Percentiles rank a stretch among this genome's conserved stretches.
These are phyloP conservation scores for Cladosporium sp. DNA, from an alignment of 2,329 filamentous ascomycete species.

Conservation along the genomic window DNA sequence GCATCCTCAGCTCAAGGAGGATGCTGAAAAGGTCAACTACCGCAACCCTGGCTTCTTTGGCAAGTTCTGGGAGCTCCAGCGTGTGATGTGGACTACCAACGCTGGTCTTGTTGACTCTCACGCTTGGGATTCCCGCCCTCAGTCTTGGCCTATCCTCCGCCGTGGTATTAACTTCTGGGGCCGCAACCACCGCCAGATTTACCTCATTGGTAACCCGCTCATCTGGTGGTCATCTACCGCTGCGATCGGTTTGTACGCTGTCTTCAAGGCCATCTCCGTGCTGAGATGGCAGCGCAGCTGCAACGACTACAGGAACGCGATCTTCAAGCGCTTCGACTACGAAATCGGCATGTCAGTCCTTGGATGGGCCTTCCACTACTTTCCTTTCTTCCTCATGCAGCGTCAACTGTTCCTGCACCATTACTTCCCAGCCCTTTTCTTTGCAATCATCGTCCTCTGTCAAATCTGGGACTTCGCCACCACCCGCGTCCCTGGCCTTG, in stretches of 20 bases:
- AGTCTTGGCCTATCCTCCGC: conserved; percentile 83
- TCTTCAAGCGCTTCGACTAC: conserved; percentile 96
- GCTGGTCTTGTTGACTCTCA: conserved; percentile 94
- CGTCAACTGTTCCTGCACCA: conserved; percentile 97
- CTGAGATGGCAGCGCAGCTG: conserved; percentile 92
- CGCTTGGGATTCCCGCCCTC: conserved; percentile 93
- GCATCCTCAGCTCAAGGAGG: conserved; percentile 67
- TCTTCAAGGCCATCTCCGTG: conserved; percentile 82
- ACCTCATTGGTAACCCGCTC: conserved; percentile 88
- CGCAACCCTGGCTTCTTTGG: conserved; percentile 88
- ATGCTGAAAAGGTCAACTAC: conserved; percentile 94
- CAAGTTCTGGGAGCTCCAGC: conserved; percentile 95
- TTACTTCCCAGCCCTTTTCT: conserved; percentile 96
- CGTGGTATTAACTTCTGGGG: conserved; percentile 99
- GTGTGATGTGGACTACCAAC: conserved; percentile 99
- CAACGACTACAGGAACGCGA: conserved; percentile 72
- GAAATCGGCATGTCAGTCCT: conserved; percentile 86
- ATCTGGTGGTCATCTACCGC: conserved; percentile 89
- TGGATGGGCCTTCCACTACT: conserved; percentile 97
- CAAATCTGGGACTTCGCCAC: conserved; percentile 84
- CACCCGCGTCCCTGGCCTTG: conserved; percentile 62
- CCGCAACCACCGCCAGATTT: conserved; percentile 87
- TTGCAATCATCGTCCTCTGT: conserved; percentile 81
- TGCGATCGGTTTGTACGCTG: conserved; percentile 67
- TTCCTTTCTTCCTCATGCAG: conserved; percentile 97